These are phyloP conservation scores for Boletus smithii DNA, from an alignment of 1,284 basidiomycete genomes.

Conservation along the genomic window DNA sequence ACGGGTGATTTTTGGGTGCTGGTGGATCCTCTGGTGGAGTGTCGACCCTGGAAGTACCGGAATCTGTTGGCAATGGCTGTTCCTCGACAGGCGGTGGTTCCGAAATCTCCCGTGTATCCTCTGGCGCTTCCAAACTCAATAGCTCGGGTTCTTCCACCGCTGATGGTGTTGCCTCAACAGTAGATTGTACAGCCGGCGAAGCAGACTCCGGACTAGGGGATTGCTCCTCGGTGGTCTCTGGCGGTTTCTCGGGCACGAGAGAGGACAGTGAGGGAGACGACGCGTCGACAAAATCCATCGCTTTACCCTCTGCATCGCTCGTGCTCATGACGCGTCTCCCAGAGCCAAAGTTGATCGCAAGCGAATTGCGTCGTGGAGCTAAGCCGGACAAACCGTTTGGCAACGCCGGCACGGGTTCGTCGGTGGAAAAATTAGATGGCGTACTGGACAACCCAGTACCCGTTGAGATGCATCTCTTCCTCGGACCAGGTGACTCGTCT, in stretches of 20 bases:
- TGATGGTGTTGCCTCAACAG: background rate
- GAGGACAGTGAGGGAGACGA: background rate
- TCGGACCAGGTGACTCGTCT: slow-evolving; percentile 18
- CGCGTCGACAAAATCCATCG: background rate
- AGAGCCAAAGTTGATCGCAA: slow-evolving; percentile 24
- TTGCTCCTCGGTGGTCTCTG: slow-evolving; percentile 1
- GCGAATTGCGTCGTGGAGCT: slow-evolving; percentile 29
- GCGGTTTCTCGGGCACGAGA: slow-evolving; percentile 8
- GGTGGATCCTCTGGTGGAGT: background rate
- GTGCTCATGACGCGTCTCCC: slow-evolving; percentile 18
- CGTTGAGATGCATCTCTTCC: slow-evolving; percentile 34
- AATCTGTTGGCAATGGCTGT: background rate
- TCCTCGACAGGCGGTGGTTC: slow-evolving; percentile 4
- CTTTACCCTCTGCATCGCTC: slow-evolving; percentile 15
- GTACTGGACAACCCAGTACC: slow-evolving; percentile 20
- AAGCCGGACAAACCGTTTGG: slow-evolving; percentile 11
- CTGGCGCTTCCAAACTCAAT: background rate
- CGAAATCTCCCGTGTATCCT: background rate
- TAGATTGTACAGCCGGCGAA: background rate
- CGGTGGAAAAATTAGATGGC: slow-evolving; percentile 10
- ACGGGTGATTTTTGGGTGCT: background rate
- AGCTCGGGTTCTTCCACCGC: slow-evolving; percentile 5
- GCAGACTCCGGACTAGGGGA: background rate
- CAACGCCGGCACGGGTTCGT: slow-evolving; percentile 28
- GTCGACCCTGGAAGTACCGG: background rate